A percentile compares a stretch with the other conserved stretches of the same genome.
These are phyloP conservation scores for Candida easanensis DNA, from an alignment of 805 yeast species.

Conservation along the genomic window DNA sequence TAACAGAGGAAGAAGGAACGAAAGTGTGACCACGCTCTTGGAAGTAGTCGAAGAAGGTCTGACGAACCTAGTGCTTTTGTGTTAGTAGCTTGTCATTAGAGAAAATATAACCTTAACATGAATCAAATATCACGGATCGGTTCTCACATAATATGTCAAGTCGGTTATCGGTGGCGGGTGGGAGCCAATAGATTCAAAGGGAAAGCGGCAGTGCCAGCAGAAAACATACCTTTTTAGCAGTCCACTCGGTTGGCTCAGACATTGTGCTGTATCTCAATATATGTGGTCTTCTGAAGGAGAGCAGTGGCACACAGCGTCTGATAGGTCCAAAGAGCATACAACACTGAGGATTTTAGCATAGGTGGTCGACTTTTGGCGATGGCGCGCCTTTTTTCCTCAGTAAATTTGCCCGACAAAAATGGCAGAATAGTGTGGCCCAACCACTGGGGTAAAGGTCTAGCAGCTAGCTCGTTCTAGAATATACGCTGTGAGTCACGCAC, in stretches of 20 bases:
- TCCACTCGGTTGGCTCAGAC: slow-evolving; percentile 28
- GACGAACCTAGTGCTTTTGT: no score
- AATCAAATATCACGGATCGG: neutral
- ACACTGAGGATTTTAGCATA: neutral
- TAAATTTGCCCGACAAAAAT: slow-evolving; percentile 1
- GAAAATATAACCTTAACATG: no score
- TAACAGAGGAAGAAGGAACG: slow-evolving; percentile 90
- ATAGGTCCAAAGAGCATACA: slow-evolving; percentile 18
- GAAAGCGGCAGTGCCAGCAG: neutral
- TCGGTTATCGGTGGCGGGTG: neutral
- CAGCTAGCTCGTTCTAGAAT: no score
- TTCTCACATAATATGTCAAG: neutral
- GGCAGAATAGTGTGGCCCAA: no score
- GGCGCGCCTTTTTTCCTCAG: slow-evolving; percentile 8
- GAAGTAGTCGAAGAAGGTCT: slow-evolving; percentile 83
- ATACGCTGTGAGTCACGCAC: no score
- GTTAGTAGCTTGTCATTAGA: no score
- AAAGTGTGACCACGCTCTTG: slow-evolving; percentile 66
- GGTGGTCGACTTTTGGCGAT: slow-evolving; percentile 14
- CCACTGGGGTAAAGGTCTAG: no score
- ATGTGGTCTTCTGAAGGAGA: slow-evolving; percentile 10
- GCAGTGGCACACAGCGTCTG: slow-evolving; percentile 15
- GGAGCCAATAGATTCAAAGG: neutral
- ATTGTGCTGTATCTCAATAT: slow-evolving; percentile 18
- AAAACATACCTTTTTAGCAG: slow-evolving; percentile 27